phyloP scores from a whole-genome alignment of 1,284 basidiomycete genomes.

The Phellopilus nigrolimitatus region DNA sequence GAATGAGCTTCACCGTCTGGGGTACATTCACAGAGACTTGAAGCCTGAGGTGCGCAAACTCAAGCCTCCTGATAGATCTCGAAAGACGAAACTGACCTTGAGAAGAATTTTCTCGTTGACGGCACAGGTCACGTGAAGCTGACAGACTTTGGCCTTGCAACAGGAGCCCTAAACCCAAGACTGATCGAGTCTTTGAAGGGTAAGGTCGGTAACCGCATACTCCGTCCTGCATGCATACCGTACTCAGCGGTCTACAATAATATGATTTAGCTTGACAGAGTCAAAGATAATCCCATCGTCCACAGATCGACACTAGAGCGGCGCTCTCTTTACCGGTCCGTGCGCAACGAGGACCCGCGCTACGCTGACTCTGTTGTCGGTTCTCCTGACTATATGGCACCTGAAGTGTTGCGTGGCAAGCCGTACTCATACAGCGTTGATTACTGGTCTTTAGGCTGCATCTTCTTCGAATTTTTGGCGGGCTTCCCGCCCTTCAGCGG shows the following conservation, averaged over 20 bases:
- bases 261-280: conserved; percentile 78
- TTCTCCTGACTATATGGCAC: conserved; percentile 95
- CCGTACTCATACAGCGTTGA: conserved; percentile 96
- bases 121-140: conserved; percentile 95
- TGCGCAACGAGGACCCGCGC: conserved; percentile 86
- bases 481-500: conserved; percentile 99
- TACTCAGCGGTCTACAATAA: background rate
- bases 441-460: conserved; percentile 98
- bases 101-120: conserved; percentile 95
- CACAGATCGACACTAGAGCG: conserved; percentile 93
- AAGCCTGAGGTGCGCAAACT: conserved; percentile 79
- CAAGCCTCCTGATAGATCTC: conserved; percentile 3
- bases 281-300: conserved; percentile 89
- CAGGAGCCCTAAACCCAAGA: conserved; percentile 92
- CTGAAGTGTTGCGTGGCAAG: conserved; percentile 91
- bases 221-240: background rate
- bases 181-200: conserved; percentile 93
- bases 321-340: conserved; percentile 90
- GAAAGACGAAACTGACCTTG: background rate
- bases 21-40: conserved; percentile 95
- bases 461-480: conserved; percentile 95
- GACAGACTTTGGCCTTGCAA: conserved; percentile 97
- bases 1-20: conserved; percentile 88
- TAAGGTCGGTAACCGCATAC: conserved; percentile 54
- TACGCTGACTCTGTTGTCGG: conserved; percentile 99